Evolutionary conservation across 2,329 filamentous ascomycete species (phyloP), one percentile per base, ranked within the genome.

Genomic region (Aspergillus pseudoterreus): DNA sequence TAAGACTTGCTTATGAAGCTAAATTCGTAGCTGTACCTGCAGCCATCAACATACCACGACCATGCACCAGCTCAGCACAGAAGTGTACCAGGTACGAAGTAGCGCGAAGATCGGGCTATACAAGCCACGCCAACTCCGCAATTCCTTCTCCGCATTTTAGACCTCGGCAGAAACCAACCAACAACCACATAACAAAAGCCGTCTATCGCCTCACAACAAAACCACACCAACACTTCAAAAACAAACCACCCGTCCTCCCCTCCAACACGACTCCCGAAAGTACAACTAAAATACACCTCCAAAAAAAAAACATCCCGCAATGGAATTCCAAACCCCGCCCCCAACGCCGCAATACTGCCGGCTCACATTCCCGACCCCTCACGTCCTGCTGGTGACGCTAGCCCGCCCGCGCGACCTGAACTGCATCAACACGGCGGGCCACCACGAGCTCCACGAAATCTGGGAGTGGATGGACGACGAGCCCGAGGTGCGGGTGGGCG

Each of bases 371-470:
- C 78, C 78, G 58, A 57, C 69, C 53, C 63, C 71, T 38, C 66
- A 72, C 57, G 64, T 78, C 66, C 65, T 79, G 53, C 69, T 80
- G 50, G 71, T 80, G 52, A 74, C 76, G 43, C 69, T 78, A 53
- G 73, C 72, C 55, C 70, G 75, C 10, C 69, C 71, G 9, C 63
- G 67, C 42, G 63, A 69, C 12, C 68, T 76, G 50, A 78, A 78
- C 62, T 73, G 72, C 58, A 75, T 78, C 59, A 71, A 70, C 51
- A 59, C 61, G n/a, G 57, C 63, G 3, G 73, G 72, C 42, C 66
- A 77, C 58, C 63, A 63, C 49, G 72, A 77, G 38, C 64, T 76
- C 5, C 67, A 75, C 46, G 62, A 59, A 1, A 59, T 77, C 6
- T 77, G 72, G 64, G 61, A 70, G 47, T 78, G 75, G 75, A 66